Evolutionary conservation across 495 filamentous ascomycete genomes (phyloP).

Genomic region (Neurospora sp.): DNA sequence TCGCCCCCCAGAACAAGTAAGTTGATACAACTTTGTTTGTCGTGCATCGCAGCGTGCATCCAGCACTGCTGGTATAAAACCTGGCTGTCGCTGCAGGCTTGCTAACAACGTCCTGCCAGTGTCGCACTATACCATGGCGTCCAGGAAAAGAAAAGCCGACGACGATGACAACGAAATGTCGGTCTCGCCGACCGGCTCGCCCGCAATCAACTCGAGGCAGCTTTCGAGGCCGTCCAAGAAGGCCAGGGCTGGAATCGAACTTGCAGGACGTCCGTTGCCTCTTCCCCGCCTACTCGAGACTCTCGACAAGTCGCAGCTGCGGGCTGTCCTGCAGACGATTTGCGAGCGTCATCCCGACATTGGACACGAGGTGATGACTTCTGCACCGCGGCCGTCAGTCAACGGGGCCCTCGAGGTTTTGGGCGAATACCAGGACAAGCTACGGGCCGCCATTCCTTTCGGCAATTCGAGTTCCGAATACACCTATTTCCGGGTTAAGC

Average conservation of each 20-base stretch:
- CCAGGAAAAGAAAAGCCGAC: slow-evolving; percentile 81
- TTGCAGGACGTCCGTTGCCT: slow-evolving; percentile 67
- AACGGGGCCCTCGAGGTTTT: slow-evolving; percentile 69
- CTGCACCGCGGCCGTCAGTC: slow-evolving; percentile 76
- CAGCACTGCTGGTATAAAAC: not conserved
- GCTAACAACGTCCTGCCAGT: slow-evolving; percentile 31
- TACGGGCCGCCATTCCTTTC: slow-evolving; percentile 77
- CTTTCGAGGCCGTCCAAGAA: slow-evolving; percentile 54
- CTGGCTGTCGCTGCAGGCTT: slow-evolving; percentile 1
- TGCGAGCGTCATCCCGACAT: slow-evolving; percentile 81
- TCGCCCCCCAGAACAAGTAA: slow-evolving; percentile 64
- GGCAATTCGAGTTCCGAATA: slow-evolving; percentile 83
- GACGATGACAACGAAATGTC: slow-evolving; percentile 87
- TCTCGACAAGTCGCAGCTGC: slow-evolving; percentile 69
- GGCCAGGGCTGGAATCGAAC: slow-evolving; percentile 48
- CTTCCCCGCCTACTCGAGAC: slow-evolving; percentile 85
- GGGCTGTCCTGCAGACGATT: slow-evolving; percentile 72
- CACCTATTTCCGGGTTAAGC: slow-evolving; percentile 84
- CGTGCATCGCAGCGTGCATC: not conserved
- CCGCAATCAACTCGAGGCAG: slow-evolving; percentile 53
- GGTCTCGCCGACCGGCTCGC: slow-evolving; percentile 70
- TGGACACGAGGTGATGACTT: slow-evolving; percentile 69
- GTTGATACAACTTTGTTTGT: slow-evolving; percentile 15
- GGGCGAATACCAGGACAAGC: slow-evolving; percentile 63
- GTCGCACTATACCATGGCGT: slow-evolving; percentile 42